These are phyloP conservation scores for Cryptococcus floricola DNA, from an alignment of 1,284 basidiomycete genomes.

Conservation along the genomic window DNA sequence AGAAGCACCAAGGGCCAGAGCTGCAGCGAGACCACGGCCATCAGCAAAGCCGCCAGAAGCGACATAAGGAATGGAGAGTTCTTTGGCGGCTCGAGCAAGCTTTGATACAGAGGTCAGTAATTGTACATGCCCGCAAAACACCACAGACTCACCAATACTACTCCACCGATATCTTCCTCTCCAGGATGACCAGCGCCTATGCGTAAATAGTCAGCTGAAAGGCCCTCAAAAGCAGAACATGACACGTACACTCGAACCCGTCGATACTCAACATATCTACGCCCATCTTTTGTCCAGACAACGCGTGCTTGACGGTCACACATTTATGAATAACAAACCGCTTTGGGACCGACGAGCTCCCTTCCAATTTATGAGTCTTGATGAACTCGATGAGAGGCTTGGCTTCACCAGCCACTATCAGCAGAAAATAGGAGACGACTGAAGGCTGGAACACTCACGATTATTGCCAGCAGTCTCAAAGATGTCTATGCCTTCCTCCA, in stretches of 20 bases:
- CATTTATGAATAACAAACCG: slow-evolving; percentile 88
- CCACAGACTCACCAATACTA: slow-evolving; percentile 65
- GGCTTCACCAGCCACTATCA: slow-evolving; percentile 51
- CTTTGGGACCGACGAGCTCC: slow-evolving; percentile 15
- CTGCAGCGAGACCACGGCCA: slow-evolving; percentile 74
- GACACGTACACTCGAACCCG: slow-evolving; percentile 70
- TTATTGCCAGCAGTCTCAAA: slow-evolving; percentile 94
- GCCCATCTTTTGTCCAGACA: slow-evolving; percentile 72
- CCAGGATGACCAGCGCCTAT: slow-evolving; percentile 78
- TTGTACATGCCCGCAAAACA: background rate
- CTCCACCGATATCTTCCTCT: slow-evolving; percentile 86
- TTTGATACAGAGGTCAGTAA: slow-evolving; percentile 35
- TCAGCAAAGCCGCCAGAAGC: slow-evolving; percentile 85
- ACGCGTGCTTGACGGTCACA: slow-evolving; percentile 77
- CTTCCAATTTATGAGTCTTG: slow-evolving; percentile 54
- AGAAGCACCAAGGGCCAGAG: slow-evolving; percentile 74
- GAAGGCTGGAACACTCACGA: slow-evolving; percentile 54
- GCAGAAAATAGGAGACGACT: background rate
- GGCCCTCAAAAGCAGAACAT: slow-evolving; percentile 16
- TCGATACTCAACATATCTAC: slow-evolving; percentile 84
- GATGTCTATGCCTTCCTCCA: slow-evolving; percentile 82
- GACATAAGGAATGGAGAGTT: slow-evolving; percentile 79
- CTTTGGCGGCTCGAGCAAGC: slow-evolving; percentile 82
- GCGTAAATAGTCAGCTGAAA: background rate
- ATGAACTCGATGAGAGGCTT: slow-evolving; percentile 75